These are phyloP conservation scores for Neonectria faginata DNA, from an alignment of 2,329 filamentous ascomycete species.

Conservation along the genomic window DNA sequence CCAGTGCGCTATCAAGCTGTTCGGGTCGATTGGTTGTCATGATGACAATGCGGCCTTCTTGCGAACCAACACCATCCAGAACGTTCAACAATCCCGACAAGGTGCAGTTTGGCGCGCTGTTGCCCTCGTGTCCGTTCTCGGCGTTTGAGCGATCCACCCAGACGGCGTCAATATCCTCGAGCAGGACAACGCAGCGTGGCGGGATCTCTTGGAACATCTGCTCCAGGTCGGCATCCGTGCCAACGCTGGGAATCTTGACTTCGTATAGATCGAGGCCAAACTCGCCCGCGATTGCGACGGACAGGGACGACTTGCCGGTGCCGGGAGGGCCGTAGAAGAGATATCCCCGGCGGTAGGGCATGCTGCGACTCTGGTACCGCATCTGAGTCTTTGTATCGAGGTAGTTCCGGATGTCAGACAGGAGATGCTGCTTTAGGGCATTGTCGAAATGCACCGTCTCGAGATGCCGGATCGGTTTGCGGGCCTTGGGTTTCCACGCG, in stretches of 20 bases:
- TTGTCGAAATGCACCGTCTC: constrained; percentile 65
- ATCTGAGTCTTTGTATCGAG: constrained; percentile 60
- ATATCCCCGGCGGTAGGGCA: constrained; percentile 62
- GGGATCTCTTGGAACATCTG: constrained; percentile 66
- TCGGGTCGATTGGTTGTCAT: constrained; percentile 80
- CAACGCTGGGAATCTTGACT: constrained; percentile 61
- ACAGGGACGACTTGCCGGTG: constrained; percentile 69
- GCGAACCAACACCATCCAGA: constrained; percentile 76
- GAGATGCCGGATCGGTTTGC: constrained; percentile 61
- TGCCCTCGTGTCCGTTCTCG: constrained; percentile 34
- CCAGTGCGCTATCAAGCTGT: constrained; percentile 71
- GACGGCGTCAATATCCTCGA: constrained; percentile 66
- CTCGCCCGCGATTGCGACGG: constrained; percentile 63
- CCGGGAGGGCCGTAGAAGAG: constrained; percentile 73
- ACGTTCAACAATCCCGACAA: constrained; percentile 77
- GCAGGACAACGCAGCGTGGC: constrained; percentile 63
- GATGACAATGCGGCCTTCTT: constrained; percentile 77
- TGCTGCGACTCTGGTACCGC: constrained; percentile 70
- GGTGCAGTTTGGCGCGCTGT: constrained; percentile 53
- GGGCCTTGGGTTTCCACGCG: constrained; percentile 61
- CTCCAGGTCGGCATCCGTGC: constrained; percentile 62
- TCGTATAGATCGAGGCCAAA: constrained; percentile 64
- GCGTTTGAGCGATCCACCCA: constrained; percentile 45
- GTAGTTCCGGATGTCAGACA: constrained; percentile 64
- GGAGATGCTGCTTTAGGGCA: constrained; percentile 58